Conservation (phyloP, 1,284 basidiomycete species). For the Bondarzewia mesenterica region DNA sequence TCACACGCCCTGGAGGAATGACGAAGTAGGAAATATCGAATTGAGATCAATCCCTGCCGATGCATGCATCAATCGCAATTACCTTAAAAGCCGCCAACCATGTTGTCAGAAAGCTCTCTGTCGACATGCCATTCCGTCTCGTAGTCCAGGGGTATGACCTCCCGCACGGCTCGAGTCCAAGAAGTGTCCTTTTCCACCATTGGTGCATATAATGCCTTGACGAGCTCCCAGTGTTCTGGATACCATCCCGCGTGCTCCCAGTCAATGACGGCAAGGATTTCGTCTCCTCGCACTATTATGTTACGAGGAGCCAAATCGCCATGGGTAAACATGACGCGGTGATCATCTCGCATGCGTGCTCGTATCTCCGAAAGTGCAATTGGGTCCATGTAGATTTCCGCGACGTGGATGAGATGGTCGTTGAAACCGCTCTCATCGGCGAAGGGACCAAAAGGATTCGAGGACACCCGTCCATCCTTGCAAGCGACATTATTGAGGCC, state of each 20-base stretch:
- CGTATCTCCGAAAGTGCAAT: not conserved
- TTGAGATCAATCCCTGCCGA: too few relatives aligned
- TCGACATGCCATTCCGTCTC: not conserved
- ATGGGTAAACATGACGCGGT: constrained; percentile 6
- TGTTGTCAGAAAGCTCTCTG: not conserved
- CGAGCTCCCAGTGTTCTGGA: constrained; percentile 11
- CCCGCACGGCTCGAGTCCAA: not conserved
- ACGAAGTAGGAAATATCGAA: too few relatives aligned
- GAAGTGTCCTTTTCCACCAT: not conserved
- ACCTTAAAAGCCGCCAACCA: not conserved
- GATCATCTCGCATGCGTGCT: not conserved
- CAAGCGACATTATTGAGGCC: not conserved
- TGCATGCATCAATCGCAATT: too few relatives aligned
- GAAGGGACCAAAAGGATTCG: not conserved
- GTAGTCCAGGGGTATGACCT: not conserved
- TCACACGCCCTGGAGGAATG: too few relatives aligned
- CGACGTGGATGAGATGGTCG: not conserved
- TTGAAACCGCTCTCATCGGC: constrained; percentile 1
- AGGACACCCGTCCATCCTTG: constrained; percentile 3
- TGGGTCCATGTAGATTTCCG: not conserved
- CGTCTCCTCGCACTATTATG: constrained; percentile 9
- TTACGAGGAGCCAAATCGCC: constrained; percentile 11
- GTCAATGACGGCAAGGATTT: constrained; percentile 7
- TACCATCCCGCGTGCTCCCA: constrained; percentile 10
- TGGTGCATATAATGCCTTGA: not conserved